phyloP scores from a whole-genome alignment of 2,329 filamentous ascomycete species.

The Trichoderma asperellum region DNA sequence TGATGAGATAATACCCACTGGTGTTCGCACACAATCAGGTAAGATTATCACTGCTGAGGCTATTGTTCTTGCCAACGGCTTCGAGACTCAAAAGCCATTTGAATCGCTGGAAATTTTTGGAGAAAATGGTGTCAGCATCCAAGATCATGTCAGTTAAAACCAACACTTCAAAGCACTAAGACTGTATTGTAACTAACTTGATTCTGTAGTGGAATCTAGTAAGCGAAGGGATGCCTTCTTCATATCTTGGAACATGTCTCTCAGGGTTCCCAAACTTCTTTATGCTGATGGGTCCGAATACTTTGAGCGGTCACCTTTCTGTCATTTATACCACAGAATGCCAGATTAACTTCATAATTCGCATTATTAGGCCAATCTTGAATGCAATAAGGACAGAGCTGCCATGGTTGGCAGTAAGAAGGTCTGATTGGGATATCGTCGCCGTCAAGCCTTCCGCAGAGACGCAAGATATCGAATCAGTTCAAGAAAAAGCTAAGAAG shows the following conservation, averaged over 20 bases:
- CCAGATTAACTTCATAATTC: slow-evolving; percentile 52
- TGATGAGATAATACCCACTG: slow-evolving; percentile 27
- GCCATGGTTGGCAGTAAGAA: slow-evolving; percentile 13
- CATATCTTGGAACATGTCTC: slow-evolving; percentile 55
- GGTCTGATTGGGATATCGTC: slow-evolving; percentile 36
- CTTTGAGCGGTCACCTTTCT: slow-evolving; percentile 52
- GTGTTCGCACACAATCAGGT: slow-evolving; percentile 32
- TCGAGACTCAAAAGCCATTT: slow-evolving; percentile 52
- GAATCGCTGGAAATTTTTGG: slow-evolving; percentile 53
- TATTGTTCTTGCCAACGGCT: slow-evolving; percentile 55
- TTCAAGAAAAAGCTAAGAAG: slow-evolving; percentile 47
- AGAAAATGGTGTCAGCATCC: slow-evolving; percentile 44
- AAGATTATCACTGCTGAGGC: slow-evolving; percentile 36
- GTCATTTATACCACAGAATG: slow-evolving; percentile 57
- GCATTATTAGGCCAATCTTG: slow-evolving; percentile 45
- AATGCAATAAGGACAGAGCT: slow-evolving; percentile 32
- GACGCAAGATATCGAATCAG: slow-evolving; percentile 37
- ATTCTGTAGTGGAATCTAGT: slow-evolving; percentile 33
- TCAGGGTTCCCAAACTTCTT: slow-evolving; percentile 52
- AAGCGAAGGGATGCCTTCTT: slow-evolving; percentile 37
- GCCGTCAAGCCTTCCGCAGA: slow-evolving; percentile 40
- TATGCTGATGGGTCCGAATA: slow-evolving; percentile 40
- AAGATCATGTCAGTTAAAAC: slow-evolving; percentile 45
- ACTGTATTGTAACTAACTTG: slow-evolving; percentile 28
- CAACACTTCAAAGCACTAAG: slow-evolving; percentile 27